Base-by-base conservation (phyloP, 805 yeast species). In the Candida maltosa region DNA sequence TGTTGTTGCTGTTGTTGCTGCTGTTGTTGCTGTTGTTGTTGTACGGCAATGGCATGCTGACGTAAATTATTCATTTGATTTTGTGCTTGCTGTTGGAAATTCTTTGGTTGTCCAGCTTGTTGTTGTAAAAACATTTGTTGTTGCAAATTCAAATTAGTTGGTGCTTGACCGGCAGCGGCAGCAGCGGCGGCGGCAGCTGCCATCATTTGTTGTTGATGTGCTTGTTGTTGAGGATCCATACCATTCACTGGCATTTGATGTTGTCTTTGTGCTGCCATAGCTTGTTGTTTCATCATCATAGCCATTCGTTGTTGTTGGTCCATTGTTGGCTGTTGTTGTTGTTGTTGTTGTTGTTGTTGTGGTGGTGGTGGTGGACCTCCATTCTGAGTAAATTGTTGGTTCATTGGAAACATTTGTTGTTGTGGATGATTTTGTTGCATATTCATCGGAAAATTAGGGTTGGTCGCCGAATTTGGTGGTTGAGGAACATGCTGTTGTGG, bases 51-150 rank as follows among this genome's bases (percentile, higher is more conserved):
- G 12, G 56, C 64, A 45, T 66, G 76, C 42, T 67, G 79, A 32
- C 76, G 64, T 37, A 69, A 51, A 40, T 61, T 70, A 46, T 67
- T 70, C 78, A 71, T 69, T 50, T 72, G 78, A 28, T 54, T 58
- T 47, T 71, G 78, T 4, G 76, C 71, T 36, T 61, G 71, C 41
- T 67, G 72, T 40, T 69, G 75, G 26, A 60, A 42, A 38, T 62
- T 60, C 16, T 34, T 39, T 22, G 39, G 32, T 32, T 38, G 39
- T 21, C 34, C 28, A n/a, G 20, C 31, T 17, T 29, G 42, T 12
- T 53, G 59, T 15, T 49, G 47, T 42, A 54, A 37, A 39, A 48
- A 59, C 41, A 63, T 48, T 39, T 56, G 65, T 37, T 60, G 66
- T 37, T 54, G 65, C 32, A 50, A 27, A 20, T 37, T 47, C 33